Evolutionary conservation across 768 basidiomycete genomes (phyloP), one percentile per base, ranked within the genome.

Genomic region (Cystofilobasidium ferigula): DNA sequence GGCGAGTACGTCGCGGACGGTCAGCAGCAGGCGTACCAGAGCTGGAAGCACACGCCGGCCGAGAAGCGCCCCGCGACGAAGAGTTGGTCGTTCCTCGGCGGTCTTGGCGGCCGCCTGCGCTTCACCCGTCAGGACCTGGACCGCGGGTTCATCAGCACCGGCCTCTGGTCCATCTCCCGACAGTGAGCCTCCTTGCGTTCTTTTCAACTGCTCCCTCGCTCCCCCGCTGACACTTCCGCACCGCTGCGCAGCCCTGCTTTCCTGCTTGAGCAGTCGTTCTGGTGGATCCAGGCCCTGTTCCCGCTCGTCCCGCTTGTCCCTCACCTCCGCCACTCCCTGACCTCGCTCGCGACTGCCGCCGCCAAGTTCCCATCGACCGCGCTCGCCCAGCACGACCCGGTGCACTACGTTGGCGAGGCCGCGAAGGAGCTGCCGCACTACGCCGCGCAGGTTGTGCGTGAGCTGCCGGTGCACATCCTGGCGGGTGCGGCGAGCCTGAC

Each of bases 251-350:
- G 58, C 57, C 66, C 60, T 8, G 67, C 67, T 7, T 68, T 68
- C 38, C 38, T 42, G 16, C 57, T 62, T 35, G 67, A 68, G 38
- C 67, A 68, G 47, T 45, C 61, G n/a, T 68, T 68, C 61, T 68
- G 67, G 67, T 48, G 26, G 20, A 30, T 62, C 24, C 67, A 68
- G 38, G 34, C 57, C 14, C 30, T 53, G 14, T 68, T 68, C 67
- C 61, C 67, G 16, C 9, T 68, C 34, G n/a, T 63, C 6, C 61
- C 61, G 26, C 28, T 68, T 7, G 32, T 60, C 14, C 36, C 42
- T 2, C 32, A n/a, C 34, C n/a, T 62, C 35, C 61, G 56, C 28
- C 20, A 56, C 9, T 2, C 58, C 35, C 9, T 63, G n/a, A n/a
- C n/a, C 60, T 13, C 28, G 36, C 57, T 5, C 40, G 30, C 26